Evolutionary conservation across 2,329 filamentous ascomycete species (phyloP).

Genomic region (Penicillium sp.): DNA sequence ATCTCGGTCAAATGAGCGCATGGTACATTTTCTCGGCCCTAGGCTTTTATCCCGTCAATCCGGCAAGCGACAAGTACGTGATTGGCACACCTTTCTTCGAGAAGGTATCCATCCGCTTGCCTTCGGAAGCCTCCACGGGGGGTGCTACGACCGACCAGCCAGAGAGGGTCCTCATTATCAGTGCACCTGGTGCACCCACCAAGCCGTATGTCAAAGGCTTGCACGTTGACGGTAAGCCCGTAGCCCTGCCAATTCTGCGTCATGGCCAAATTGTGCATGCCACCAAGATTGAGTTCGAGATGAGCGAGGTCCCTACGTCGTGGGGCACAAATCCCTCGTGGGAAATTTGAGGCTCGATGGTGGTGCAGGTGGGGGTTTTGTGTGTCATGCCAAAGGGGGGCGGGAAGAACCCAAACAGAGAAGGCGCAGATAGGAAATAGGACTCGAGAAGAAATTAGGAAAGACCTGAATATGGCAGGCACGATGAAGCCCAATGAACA

Average conservation of each 20-base stretch:
- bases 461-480: too few relatives aligned
- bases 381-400: too few relatives aligned
- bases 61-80: conserved; percentile 49
- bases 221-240: conserved; percentile 42
- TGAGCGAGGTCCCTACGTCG: conserved; percentile 43
- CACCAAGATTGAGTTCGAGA: conserved; percentile 47
- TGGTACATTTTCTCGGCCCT: conserved; percentile 53
- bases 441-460: too few relatives aligned
- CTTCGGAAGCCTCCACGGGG: conserved; percentile 34
- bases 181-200: conserved; percentile 43
- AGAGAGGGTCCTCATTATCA: conserved; percentile 39
- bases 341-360: neutral
- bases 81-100: conserved; percentile 52
- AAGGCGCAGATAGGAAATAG: too few relatives aligned
- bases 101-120: conserved; percentile 43
- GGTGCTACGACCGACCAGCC: conserved; percentile 19
- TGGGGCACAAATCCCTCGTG: conserved; percentile 30
- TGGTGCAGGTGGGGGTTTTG: too few relatives aligned
- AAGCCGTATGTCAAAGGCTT: conserved; percentile 47
- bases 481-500: too few relatives aligned
- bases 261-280: conserved; percentile 46
- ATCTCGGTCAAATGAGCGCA: conserved; percentile 54
- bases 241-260: conserved; percentile 40
- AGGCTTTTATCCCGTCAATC: conserved; percentile 52
- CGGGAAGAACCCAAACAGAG: too few relatives aligned